Evolutionary conservation across 139 green algal species (phyloP).

Genomic region (Chlorella sp.): DNA sequence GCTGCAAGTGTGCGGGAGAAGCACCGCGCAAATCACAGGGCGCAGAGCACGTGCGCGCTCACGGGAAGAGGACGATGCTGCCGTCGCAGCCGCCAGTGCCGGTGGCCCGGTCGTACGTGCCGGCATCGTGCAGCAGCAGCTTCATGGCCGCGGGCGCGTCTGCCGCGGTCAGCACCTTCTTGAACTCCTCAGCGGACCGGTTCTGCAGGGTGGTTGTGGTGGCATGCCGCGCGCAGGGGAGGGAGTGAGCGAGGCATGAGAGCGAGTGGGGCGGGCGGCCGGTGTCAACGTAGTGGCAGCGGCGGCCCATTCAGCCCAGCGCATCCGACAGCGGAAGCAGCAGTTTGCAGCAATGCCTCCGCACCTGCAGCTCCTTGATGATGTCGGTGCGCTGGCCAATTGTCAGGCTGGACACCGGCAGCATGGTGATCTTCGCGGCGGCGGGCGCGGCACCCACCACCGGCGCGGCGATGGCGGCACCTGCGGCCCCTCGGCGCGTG

Average conservation of each 20-base stretch:
- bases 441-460: neutral
- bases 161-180: slow-evolving; percentile 56
- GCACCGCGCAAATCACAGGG: too few relatives aligned
- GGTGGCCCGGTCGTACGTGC: slow-evolving; percentile 72
- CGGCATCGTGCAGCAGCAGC: slow-evolving; percentile 80
- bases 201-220: neutral
- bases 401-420: slow-evolving; percentile 16
- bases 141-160: slow-evolving; percentile 64
- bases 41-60: neutral
- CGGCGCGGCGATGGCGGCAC: neutral
- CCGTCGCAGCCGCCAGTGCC: slow-evolving; percentile 82
- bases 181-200: too few relatives aligned
- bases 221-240: too few relatives aligned
- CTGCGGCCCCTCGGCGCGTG: neutral
- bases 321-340: too few relatives aligned
- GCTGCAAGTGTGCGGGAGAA: too few relatives aligned
- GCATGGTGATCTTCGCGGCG: neutral
- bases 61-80: slow-evolving; percentile 70
- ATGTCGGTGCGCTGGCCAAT: slow-evolving; percentile 33
- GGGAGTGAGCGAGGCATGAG: too few relatives aligned
- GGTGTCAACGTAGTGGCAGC: too few relatives aligned
- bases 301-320: too few relatives aligned
- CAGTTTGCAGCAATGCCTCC: neutral
- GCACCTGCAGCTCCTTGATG: slow-evolving; percentile 17
- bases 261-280: too few relatives aligned